Base-by-base conservation (phyloP, 2,329 filamentous ascomycete genomes). In the Pezicula rhizophila region DNA sequence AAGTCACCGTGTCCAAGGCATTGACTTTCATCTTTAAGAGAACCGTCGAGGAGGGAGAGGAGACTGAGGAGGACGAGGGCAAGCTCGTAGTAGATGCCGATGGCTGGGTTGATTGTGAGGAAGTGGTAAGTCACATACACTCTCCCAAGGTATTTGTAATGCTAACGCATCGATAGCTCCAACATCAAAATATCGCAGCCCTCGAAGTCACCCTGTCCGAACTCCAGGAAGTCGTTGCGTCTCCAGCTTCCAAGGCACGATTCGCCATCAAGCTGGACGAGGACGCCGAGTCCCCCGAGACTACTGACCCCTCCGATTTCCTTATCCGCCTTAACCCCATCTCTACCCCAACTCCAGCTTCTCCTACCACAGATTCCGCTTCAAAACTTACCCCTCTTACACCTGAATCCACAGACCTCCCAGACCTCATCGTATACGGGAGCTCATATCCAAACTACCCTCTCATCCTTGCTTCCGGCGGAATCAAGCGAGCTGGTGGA, bases 401-500 rank as follows among this genome's bases (percentile, higher is more conserved):
- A 41, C 52, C 66, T 35, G 66, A 59, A 5, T 55, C 62, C 37
- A 62, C 65, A 40, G 61, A 70, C 45, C 61, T 72, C 5, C 70
- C 70, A 8, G 67, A 70, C 39, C 65, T 70, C 38, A 60, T 71
- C 51, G 64, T 72, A 47, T 72, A 71, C 57, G 69, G 72, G 58
- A 72, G 70, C 7, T 69, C 70, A 2, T 73, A 72, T 60, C 63
- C 70, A 47, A 67, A 68, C 45, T 73, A 73, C 55, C 68, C 69
- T 1, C 65, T 71, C 17, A 67, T 73, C 38, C 57, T 72, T 12
- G 65, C 68, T 5, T 65, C 64, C 3, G 68, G 68, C 11, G 62
- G 60, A 44, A 71, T 73, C 57, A 66, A 66, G 49, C 64, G 64
- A 17, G 67, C 69, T n/a, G 68, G 68, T 7, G 70, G 70, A 12